Conservation (phyloP, 495 filamentous ascomycete genomes). For the Pseudoneurospora amorphoporcata region DNA sequence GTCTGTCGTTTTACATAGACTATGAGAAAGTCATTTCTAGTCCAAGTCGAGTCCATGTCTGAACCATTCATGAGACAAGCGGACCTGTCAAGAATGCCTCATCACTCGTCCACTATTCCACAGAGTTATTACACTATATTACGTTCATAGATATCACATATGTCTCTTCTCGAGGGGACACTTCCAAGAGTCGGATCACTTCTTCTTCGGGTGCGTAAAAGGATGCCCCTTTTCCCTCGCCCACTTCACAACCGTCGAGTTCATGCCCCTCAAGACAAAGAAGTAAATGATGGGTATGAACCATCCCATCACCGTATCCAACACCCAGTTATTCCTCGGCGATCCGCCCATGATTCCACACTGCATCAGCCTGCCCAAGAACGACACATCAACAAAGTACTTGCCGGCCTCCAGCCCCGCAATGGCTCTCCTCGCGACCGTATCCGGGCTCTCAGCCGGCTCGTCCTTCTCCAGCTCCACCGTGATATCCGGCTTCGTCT, state of each 20-base stretch:
- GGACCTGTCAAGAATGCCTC: neutral
- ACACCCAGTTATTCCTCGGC: slow-evolving; percentile 45
- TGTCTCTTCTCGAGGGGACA: neutral
- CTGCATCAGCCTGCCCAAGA: slow-evolving; percentile 59
- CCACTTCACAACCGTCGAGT: slow-evolving; percentile 48
- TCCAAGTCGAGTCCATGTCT: too few species aligned
- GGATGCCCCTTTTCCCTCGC: slow-evolving; percentile 49
- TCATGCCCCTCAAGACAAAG: slow-evolving; percentile 49
- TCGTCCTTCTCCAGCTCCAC: slow-evolving; percentile 73
- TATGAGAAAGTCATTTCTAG: too few species aligned
- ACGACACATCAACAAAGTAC: slow-evolving; percentile 62
- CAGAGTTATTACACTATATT: neutral
- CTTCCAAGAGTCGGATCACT: neutral
- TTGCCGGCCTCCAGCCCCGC: slow-evolving; percentile 68
- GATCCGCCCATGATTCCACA: slow-evolving; percentile 47
- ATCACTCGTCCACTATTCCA: neutral
- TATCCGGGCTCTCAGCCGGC: slow-evolving; percentile 63
- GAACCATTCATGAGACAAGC: too few species aligned
- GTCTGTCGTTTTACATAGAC: too few species aligned
- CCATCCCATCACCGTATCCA: slow-evolving; percentile 52
- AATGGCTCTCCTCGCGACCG: slow-evolving; percentile 63
- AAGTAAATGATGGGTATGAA: slow-evolving; percentile 47
- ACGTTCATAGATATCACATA: neutral
- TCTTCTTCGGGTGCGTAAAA: slow-evolving; percentile 22
- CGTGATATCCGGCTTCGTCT: slow-evolving; percentile 72